Evolutionary conservation across 805 yeast genomes (phyloP), one percentile per base, ranked within the genome.

Genomic region (Cyberlindnera samutprakarnensis): DNA sequence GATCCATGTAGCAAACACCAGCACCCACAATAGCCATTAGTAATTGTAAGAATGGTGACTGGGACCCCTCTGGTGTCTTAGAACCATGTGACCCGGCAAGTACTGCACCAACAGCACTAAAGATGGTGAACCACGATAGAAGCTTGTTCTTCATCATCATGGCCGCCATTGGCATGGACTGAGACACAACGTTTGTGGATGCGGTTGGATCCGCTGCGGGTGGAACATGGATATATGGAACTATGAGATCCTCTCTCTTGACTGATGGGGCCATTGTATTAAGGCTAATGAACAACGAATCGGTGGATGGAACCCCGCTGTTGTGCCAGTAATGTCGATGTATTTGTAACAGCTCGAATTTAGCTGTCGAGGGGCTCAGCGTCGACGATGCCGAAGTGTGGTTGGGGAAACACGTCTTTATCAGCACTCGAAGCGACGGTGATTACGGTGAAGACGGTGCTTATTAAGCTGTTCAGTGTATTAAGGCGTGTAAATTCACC

Each of bases 141-240:
- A 68, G 41, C 49, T 67, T 69, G 43, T 62, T 61, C 43, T 54
- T 69, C 70, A 75, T 63, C 54, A 75, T 75, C 75, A 75, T 72
- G 28, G 81, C 81, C 4, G 78, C 77, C 78, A 72, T 70, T 18
- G 79, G 79, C 56, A 73, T 66, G n/a, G 75, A 63, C 47, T 70
- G 81, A 25, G 71, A 55, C 28, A 71, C 58, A 54, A 70, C 60
- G 18, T 36, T 40, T 9, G 66, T 61, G 1, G 68, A 51, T 7
- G 68, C 60, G 38, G 66, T 67, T n/a, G n/a, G n/a, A n/a, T 60
- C 44, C 20, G 69, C 61, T 39, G 70, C 67, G 27, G 74, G 71
- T 33, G 71, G 65, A n/a, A 50, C 49, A 46, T 70, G 76, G 33
- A 49, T 49, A 57, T 70, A 70, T 49, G 52, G 49, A 20, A 57